phyloP scores from a whole-genome alignment of 2,329 filamentous ascomycete genomes.

The Paecilomyces formosus region DNA sequence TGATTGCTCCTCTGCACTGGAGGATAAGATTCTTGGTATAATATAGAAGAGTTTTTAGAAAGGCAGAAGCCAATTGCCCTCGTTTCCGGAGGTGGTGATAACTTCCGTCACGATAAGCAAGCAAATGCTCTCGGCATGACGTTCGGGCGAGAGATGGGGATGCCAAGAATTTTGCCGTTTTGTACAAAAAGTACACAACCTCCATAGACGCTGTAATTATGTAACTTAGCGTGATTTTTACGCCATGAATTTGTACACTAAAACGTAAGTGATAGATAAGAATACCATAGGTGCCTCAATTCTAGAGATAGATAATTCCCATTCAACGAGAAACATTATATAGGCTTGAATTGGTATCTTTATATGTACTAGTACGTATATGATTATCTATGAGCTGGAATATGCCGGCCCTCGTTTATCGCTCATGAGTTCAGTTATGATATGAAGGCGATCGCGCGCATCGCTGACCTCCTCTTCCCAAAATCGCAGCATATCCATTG shows the following conservation, averaged over 20 bases:
- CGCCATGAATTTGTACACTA: too few relatives aligned
- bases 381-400: not conserved
- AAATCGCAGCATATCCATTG: slow-evolving; percentile 18
- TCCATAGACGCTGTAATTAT: not conserved
- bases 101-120: not conserved
- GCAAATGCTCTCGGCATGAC: not conserved
- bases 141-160: not conserved
- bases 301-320: not conserved
- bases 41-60: not conserved
- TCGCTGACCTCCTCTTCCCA: slow-evolving; percentile 19
- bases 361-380: not conserved
- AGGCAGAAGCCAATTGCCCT: not conserved
- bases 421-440: slow-evolving; percentile 11
- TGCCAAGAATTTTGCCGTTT: not conserved
- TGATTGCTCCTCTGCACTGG: not conserved
- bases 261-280: not conserved
- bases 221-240: too few relatives aligned
- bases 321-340: not conserved
- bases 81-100: not conserved
- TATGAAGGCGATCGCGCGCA: slow-evolving; percentile 15
- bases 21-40: not conserved
- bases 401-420: not conserved
- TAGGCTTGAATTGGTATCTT: not conserved
- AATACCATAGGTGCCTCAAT: too few relatives aligned
- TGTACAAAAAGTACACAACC: not conserved